A percentile compares a stretch with the other conserved stretches of the same genome.
phyloP scores from a whole-genome alignment of 2,329 filamentous ascomycete genomes.

The Rutstroemia sp. region DNA sequence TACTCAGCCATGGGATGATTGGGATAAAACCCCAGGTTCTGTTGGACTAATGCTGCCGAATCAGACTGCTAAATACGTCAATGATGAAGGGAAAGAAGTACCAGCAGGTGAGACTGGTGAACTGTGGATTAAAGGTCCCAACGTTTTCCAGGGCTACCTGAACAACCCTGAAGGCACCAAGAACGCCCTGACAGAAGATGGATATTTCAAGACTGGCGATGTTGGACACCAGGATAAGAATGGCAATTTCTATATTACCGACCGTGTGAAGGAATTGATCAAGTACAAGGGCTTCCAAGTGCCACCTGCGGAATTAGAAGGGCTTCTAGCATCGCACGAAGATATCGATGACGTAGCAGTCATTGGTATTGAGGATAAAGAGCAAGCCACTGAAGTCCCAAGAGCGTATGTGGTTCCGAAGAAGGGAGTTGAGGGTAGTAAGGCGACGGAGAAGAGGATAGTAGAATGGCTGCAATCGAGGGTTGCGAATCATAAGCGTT shows the following conservation, averaged over 20 bases:
- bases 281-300: constrained; percentile 65
- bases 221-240: constrained; percentile 69
- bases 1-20: constrained; percentile 66
- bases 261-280: constrained; percentile 67
- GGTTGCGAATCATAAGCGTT: constrained; percentile 57
- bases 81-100: constrained; percentile 54
- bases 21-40: constrained; percentile 68
- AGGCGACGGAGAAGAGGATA: constrained; percentile 38
- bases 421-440: constrained; percentile 27
- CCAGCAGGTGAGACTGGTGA: constrained; percentile 56
- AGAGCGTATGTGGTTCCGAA: constrained; percentile 52
- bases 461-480: constrained; percentile 49
- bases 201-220: constrained; percentile 76
- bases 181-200: constrained; percentile 63
- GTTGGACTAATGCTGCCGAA: constrained; percentile 74
- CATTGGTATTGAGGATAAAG: constrained; percentile 51
- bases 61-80: constrained; percentile 75
- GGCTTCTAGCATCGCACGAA: constrained; percentile 35
- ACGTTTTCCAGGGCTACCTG: constrained; percentile 50
- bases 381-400: constrained; percentile 60
- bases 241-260: constrained; percentile 82
- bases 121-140: constrained; percentile 57
- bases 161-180: constrained; percentile 60
- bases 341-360: constrained; percentile 54
- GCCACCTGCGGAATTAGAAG: constrained; percentile 57